These are phyloP conservation scores for Thuidium tamariscinum DNA, from an alignment of 225 moss, liverwort and hornwort species.

Conservation along the genomic window DNA sequence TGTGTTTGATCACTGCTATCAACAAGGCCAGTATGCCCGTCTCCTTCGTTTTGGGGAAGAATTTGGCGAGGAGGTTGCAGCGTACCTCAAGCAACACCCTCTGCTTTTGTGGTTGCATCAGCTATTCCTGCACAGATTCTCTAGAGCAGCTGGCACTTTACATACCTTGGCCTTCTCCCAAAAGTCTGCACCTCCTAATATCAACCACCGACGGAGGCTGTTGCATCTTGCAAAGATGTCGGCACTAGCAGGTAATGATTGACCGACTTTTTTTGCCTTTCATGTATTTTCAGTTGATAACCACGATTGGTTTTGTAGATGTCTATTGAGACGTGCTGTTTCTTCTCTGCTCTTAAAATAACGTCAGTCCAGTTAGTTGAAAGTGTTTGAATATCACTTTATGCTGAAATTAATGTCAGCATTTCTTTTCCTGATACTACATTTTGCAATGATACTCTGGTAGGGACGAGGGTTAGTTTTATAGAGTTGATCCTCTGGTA, in stretches of 20 bases:
- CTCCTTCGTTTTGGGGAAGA: slow-evolving; percentile 87
- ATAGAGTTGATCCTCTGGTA: not conserved
- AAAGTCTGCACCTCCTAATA: slow-evolving; percentile 36
- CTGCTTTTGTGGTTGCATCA: slow-evolving; percentile 91
- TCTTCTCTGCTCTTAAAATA: not conserved
- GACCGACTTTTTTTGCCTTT: not conserved
- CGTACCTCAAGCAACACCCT: slow-evolving; percentile 77
- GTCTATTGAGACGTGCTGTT: not conserved
- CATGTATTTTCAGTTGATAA: not conserved
- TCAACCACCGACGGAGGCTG: slow-evolving; percentile 61
- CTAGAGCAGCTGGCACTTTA: slow-evolving; percentile 57
- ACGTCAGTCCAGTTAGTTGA: not conserved
- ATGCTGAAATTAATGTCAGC: not conserved
- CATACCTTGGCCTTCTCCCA: slow-evolving; percentile 64
- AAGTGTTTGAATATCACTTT: not conserved
- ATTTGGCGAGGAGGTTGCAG: slow-evolving; percentile 79
- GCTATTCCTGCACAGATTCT: slow-evolving; percentile 56
- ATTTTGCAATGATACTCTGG: not conserved
- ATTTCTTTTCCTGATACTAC: not conserved
- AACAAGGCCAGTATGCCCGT: slow-evolving; percentile 72
- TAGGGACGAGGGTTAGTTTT: not conserved
- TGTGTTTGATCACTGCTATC: slow-evolving; percentile 78
- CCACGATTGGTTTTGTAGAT: not conserved
- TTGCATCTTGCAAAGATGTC: slow-evolving; percentile 86
- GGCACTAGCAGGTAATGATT: slow-evolving; percentile 56